Conservation (phyloP, 345 rosid genomes). For the Jatropha curcas region DNA sequence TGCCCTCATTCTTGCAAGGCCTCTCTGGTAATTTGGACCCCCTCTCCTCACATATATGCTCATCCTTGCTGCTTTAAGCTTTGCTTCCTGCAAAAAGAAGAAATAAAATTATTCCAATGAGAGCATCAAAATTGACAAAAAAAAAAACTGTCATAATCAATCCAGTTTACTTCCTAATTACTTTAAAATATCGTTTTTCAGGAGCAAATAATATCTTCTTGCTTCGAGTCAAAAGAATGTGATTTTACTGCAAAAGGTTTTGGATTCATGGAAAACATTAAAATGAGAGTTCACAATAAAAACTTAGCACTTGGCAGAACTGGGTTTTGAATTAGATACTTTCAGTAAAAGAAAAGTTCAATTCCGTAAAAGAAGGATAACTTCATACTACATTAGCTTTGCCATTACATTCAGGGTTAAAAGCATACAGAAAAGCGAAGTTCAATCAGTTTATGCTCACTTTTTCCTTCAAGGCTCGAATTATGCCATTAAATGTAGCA, state of each 20-base stretch:
- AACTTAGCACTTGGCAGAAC: background rate
- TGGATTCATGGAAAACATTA: background rate
- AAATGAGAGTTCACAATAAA: background rate
- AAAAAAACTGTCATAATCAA: background rate
- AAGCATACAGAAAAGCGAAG: background rate
- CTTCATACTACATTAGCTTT: background rate
- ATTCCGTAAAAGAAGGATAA: too few relatives aligned
- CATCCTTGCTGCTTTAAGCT: slow-evolving; percentile 74
- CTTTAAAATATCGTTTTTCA: too few relatives aligned
- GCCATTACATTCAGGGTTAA: background rate
- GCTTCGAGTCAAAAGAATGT: background rate
- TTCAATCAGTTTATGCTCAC: background rate
- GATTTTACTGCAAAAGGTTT: background rate
- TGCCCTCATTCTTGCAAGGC: slow-evolving; percentile 80
- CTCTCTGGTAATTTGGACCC: slow-evolving; percentile 82
- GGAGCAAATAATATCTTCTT: too few relatives aligned
- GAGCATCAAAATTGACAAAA: background rate
- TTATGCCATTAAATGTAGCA: slow-evolving; percentile 93
- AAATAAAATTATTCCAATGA: too few relatives aligned
- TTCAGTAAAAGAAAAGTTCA: background rate
- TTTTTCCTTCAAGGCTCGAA: slow-evolving; percentile 77
- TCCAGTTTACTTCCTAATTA: background rate
- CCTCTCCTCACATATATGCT: slow-evolving; percentile 69
- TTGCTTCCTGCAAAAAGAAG: slow-evolving; percentile 49
- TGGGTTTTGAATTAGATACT: background rate